These are phyloP conservation scores for Iris macrosiphon DNA, from an alignment of 106 monocot species.

Conservation along the genomic window DNA sequence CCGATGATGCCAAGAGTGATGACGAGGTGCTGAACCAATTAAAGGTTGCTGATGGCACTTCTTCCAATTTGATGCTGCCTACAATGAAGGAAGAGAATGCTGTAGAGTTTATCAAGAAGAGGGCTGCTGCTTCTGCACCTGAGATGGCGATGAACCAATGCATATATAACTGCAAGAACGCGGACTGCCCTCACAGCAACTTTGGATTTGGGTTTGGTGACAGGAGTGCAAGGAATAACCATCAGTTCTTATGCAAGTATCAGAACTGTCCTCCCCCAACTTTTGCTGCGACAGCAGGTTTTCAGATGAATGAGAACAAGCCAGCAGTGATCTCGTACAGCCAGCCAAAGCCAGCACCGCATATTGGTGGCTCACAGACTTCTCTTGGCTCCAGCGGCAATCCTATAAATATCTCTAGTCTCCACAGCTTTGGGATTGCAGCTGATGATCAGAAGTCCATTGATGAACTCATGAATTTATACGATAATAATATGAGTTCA, in stretches of 20 bases:
- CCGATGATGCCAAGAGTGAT: slow-evolving; percentile 32
- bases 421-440: slow-evolving; percentile 19
- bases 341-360: slow-evolving; percentile 4
- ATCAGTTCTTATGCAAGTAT: slow-evolving; percentile 24
- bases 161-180: slow-evolving; percentile 40
- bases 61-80: slow-evolving; percentile 2
- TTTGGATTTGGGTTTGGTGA: slow-evolving; percentile 34
- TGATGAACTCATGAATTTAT: slow-evolving; percentile 31
- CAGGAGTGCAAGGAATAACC: slow-evolving; percentile 34
- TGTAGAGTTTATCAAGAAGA: slow-evolving; percentile 43
- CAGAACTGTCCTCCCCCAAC: background rate
- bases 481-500: slow-evolving; percentile 24
- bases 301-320: slow-evolving; percentile 29
- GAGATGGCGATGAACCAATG: slow-evolving; percentile 16
- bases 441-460: slow-evolving; percentile 41
- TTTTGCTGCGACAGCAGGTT: background rate
- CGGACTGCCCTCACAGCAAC: slow-evolving; percentile 40
- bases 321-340: slow-evolving; percentile 9
- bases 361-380: too few relatives aligned
- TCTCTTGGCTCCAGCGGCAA: background rate
- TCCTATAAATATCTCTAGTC: slow-evolving; percentile 2
- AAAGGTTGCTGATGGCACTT: background rate
- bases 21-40: slow-evolving; percentile 17
- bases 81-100: slow-evolving; percentile 29
- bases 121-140: slow-evolving; percentile 5